Conservation (phyloP, 2,329 filamentous ascomycete genomes). For the Penicillium crustosum region DNA sequence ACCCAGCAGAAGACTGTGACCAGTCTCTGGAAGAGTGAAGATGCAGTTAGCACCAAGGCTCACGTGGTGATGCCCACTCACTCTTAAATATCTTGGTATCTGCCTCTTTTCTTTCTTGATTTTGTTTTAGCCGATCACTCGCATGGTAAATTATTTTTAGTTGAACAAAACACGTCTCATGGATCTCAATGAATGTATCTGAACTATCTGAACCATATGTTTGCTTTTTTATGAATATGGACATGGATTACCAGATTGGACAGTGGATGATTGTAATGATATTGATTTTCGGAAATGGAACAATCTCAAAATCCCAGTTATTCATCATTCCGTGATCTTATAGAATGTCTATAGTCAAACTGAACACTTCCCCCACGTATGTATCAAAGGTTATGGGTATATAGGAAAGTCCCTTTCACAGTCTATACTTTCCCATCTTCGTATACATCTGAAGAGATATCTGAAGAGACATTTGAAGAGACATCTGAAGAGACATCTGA, state of each 20-base stretch:
- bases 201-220: background rate
- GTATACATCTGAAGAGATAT: no score
- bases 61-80: constrained; percentile 84
- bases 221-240: background rate
- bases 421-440: no score
- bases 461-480: no score
- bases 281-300: background rate
- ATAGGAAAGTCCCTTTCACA: no score
- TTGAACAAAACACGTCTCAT: background rate
- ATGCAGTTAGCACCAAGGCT: constrained; percentile 81
- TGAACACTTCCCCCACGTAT: background rate
- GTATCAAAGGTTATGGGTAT: no score
- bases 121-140: constrained; percentile 2
- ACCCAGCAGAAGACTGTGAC: constrained; percentile 98
- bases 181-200: constrained; percentile 8
- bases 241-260: constrained; percentile 2
- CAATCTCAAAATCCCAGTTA: background rate
- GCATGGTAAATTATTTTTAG: background rate
- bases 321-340: background rate
- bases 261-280: background rate
- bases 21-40: constrained; percentile 80
- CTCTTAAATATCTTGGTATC: constrained; percentile 21
- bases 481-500: no score
- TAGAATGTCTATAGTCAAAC: background rate
- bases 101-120: constrained; percentile 1